These are phyloP conservation scores for Oryza coarctata DNA, from an alignment of 176 grass and related monocot genomes.

Conservation along the genomic window DNA sequence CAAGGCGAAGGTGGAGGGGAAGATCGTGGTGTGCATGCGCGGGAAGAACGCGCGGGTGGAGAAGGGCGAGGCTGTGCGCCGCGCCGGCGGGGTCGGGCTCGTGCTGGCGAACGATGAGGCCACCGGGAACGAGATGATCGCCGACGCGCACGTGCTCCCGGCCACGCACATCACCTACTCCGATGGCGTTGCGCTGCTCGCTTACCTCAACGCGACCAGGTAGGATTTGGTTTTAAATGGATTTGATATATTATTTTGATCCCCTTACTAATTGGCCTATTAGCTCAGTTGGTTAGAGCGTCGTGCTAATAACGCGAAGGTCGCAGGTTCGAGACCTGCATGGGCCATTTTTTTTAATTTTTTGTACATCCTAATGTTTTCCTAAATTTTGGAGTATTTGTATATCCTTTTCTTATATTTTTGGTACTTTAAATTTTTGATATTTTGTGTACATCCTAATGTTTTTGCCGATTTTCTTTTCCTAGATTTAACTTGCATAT, in stretches of 20 bases:
- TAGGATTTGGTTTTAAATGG: neutral
- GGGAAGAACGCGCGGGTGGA: slow-evolving; percentile 72
- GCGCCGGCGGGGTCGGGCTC: slow-evolving; percentile 59
- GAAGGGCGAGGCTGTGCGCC: slow-evolving; percentile 64
- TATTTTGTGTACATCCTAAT: too few relatives aligned
- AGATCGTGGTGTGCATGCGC: slow-evolving; percentile 73
- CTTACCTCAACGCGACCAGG: slow-evolving; percentile 47
- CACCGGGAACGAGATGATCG: slow-evolving; percentile 81
- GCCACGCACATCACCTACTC: slow-evolving; percentile 78
- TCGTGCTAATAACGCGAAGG: slow-evolving; percentile 94
- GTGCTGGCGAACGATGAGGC: slow-evolving; percentile 61
- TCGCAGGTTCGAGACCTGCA: slow-evolving; percentile 94
- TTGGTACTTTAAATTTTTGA: too few relatives aligned
- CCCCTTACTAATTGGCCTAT: accelerated
- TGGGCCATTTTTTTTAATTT: slow-evolving; percentile 40
- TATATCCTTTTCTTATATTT: too few relatives aligned
- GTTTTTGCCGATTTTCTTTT: too few relatives aligned
- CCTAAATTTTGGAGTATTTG: too few relatives aligned
- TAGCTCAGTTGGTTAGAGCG: slow-evolving; percentile 83
- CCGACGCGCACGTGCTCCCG: slow-evolving; percentile 90
- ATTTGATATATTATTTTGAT: accelerated
- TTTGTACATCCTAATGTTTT: neutral
- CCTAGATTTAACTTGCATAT: too few relatives aligned
- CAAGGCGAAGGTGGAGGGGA: slow-evolving; percentile 53
- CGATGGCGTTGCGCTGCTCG: slow-evolving; percentile 40